phyloP scores from a whole-genome alignment of 768 basidiomycete genomes.

The Paxillus involutus region DNA sequence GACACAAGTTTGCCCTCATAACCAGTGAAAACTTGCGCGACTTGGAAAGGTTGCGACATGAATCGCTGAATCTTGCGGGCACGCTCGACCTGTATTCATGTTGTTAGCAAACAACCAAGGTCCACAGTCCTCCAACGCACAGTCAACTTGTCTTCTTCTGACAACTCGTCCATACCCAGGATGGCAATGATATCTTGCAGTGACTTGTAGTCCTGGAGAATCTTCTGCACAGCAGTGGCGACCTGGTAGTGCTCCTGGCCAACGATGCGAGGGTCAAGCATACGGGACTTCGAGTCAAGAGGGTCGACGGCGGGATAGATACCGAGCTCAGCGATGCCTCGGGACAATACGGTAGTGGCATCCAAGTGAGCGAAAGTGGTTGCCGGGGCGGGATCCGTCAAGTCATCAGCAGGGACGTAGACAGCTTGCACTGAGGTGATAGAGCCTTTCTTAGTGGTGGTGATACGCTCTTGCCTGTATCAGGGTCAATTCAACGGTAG shows the following conservation, averaged over 20 bases:
- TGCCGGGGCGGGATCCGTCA: slow-evolving; percentile 99
- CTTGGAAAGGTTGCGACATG: slow-evolving; percentile 99
- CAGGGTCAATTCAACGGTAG: slow-evolving; percentile 5
- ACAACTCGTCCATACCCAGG: slow-evolving; percentile 99
- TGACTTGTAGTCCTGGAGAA: slow-evolving; percentile 95
- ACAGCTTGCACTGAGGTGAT: slow-evolving; percentile 99
- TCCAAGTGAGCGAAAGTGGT: slow-evolving; percentile 99
- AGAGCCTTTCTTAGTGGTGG: slow-evolving; percentile 99
- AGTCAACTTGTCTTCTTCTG: slow-evolving; percentile 99
- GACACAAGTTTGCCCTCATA: slow-evolving; percentile 97
- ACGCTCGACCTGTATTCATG: slow-evolving; percentile 76
- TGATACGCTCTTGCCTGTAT: slow-evolving; percentile 96
- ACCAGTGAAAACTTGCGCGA: slow-evolving; percentile 99
- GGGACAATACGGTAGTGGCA: slow-evolving; percentile 98
- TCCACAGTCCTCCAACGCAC: slow-evolving; percentile 1
- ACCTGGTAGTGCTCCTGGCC: slow-evolving; percentile 94
- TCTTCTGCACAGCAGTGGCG: slow-evolving; percentile 96
- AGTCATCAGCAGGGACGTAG: slow-evolving; percentile 99
- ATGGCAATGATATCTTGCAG: slow-evolving; percentile 99
- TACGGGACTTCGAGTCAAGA: slow-evolving; percentile 98
- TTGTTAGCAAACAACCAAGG: slow-evolving; percentile 3
- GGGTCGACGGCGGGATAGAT: slow-evolving; percentile 99
- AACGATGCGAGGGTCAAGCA: slow-evolving; percentile 99
- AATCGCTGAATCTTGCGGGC: slow-evolving; percentile 99
- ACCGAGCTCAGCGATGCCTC: slow-evolving; percentile 98